Evolutionary conservation across 164 flowering plant genomes (phyloP), one percentile per base, ranked within the genome.

Genomic region (Dillenia turbinata): DNA sequence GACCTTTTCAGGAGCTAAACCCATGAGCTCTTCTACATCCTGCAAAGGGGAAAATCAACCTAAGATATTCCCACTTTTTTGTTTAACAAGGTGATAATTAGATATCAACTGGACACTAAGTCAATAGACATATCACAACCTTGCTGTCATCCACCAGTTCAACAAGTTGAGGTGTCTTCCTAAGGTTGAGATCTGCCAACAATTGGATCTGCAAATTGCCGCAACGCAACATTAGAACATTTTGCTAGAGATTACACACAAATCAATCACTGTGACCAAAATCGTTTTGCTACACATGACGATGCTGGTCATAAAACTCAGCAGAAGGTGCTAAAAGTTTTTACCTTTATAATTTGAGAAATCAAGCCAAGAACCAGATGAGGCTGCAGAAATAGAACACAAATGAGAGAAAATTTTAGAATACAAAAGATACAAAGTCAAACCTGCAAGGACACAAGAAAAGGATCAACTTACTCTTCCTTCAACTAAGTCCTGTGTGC

Each of bases 311-410:
- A 15, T 3, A 48, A 3, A 46, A 26, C 2, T 16, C 47, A 64
- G 26, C 56, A 50, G 44, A 2, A 61, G 45, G 1, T 49, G 62
- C 56, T 54, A 49, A 14, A 44, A 11, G 47, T n/a, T 24, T 67
- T 12, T 40, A 92, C 98, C 96, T 92, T 92, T 70, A 92, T 86
- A 61, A 92, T 88, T 77, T 92, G 98, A 61, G 93, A 90, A 52
- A 92, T 92, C 76, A 92, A 78, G 13, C 96, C 96, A 70, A 92
- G 84, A n/a, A 92, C 68, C 62, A 92, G 75, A 75, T 90, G 96
- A 16, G 92, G 89, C 98, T 92, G 83, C 81, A 78, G 71, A 33
- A 50, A 56, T 2, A 65, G n/a, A 63, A 47, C 52, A 68, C 19
- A 12, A 56, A 64, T 48, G 5, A 43, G n/a, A 45, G 55, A 56